These are phyloP conservation scores for Suhomyces xylopsoci DNA, from an alignment of 805 yeast species.

Conservation along the genomic window DNA sequence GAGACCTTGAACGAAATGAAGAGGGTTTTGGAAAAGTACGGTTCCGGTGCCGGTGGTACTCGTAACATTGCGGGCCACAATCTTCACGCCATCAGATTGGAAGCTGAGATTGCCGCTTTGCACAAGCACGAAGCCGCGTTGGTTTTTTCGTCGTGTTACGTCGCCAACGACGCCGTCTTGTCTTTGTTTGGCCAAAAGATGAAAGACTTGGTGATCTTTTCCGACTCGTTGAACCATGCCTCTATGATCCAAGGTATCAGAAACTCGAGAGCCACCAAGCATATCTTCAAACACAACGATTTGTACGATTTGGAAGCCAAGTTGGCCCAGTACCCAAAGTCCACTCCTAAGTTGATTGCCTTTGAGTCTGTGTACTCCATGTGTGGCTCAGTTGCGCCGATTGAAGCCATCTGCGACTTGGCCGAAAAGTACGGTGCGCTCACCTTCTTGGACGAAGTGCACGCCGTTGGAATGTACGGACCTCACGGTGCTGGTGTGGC, in stretches of 20 bases:
- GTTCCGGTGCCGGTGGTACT: slow-evolving; percentile 99
- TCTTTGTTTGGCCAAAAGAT: slow-evolving; percentile 88
- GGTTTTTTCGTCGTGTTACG: slow-evolving; percentile 93
- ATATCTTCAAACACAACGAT: slow-evolving; percentile 89
- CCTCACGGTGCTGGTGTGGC: slow-evolving; percentile 99
- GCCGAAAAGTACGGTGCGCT: slow-evolving; percentile 98
- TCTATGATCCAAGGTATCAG: slow-evolving; percentile 96
- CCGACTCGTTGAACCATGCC: slow-evolving; percentile 94
- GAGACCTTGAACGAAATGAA: slow-evolving; percentile 75
- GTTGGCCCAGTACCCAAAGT: slow-evolving; percentile 75
- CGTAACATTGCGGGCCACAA: slow-evolving; percentile 99
- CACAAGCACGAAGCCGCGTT: slow-evolving; percentile 94
- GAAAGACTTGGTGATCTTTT: slow-evolving; percentile 84
- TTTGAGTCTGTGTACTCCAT: slow-evolving; percentile 96
- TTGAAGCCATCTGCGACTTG: slow-evolving; percentile 85
- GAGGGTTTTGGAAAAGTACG: slow-evolving; percentile 77
- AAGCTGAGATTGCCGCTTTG: slow-evolving; percentile 80
- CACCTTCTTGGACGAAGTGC: slow-evolving; percentile 97
- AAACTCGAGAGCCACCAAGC: slow-evolving; percentile 85
- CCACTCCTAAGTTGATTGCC: slow-evolving; percentile 92
- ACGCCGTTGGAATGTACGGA: slow-evolving; percentile 98
- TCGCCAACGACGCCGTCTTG: slow-evolving; percentile 93
- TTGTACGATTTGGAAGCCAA: slow-evolving; percentile 75
- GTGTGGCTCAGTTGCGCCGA: slow-evolving; percentile 98
- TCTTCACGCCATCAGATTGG: slow-evolving; percentile 81